Evolutionary conservation across 2,329 filamentous ascomycete species (phyloP), one percentile per base, ranked within the genome.

Genomic region (Cadophora sp.): DNA sequence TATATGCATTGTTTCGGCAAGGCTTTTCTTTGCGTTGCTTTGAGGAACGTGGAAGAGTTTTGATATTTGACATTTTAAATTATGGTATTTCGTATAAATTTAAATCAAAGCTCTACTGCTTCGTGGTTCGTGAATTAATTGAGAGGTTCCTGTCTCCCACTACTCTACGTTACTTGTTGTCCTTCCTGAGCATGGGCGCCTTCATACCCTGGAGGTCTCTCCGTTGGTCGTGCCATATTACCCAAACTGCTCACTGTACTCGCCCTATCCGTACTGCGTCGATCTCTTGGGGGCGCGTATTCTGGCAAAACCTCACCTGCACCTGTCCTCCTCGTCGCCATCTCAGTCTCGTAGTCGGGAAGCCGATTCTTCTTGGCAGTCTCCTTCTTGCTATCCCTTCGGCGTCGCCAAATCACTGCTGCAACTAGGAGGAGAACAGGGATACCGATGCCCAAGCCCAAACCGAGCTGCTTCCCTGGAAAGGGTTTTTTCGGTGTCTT

Each of bases 261-360:
- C 33, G 36, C 30, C 41, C 11, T 24, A 20, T 33, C 39, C 4
- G 56, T 24, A 5, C 22, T 47, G 7, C 20, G 33, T 27, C 24
- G 20, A 14, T 33, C 41, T 59, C 22, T 9, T 45, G 56, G 14
- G 7, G 33, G 39, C 22, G 39, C 13, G 5, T 59, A 59, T n/a
- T 43, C 22, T n/a, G 56, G 56, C 56, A 59, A 45, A n/a, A 45
- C 22, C 27, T 59, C 56, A 18, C 56, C 56, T 27, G 39, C 56
- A n/a, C 56, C 56, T 8, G 24, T 59, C 22, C 36, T 43, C 27
- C 56, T 59, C 11, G 20, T 45, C 39, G 45, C 56, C 56, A 59
- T 59, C 56, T 59, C 56, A 30, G 56, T 59, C 41, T 43, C 56
- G 22, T 59, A 59, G 39, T 59, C 56, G 4, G 56, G 56, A 18